Evolutionary conservation across 768 basidiomycete species (phyloP).

Genomic region (Coprinopsis cinerea): DNA sequence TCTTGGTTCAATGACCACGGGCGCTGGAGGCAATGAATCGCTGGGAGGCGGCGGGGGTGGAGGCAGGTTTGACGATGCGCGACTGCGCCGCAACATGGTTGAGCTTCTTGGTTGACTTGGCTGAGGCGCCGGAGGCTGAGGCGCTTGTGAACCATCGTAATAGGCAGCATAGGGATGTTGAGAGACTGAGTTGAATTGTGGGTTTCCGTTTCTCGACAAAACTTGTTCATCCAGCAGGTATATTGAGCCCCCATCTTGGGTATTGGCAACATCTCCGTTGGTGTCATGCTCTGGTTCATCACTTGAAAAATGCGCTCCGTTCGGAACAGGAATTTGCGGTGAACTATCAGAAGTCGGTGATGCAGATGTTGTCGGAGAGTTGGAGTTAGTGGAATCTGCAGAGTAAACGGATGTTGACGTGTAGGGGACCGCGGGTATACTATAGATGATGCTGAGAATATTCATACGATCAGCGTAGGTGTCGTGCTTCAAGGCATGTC

Average conservation of each 20-base stretch:
- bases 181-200: slow-evolving; percentile 26
- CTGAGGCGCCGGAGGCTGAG: slow-evolving; percentile 18
- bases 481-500: slow-evolving; percentile 59
- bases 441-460: slow-evolving; percentile 85
- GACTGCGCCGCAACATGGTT: slow-evolving; percentile 39
- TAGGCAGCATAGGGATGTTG: slow-evolving; percentile 51
- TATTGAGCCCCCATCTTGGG: slow-evolving; percentile 33
- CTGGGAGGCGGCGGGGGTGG: slow-evolving; percentile 63
- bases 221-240: slow-evolving; percentile 34
- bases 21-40: slow-evolving; percentile 55
- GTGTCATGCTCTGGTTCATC: slow-evolving; percentile 16
- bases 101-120: slow-evolving; percentile 31
- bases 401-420: slow-evolving; percentile 49
- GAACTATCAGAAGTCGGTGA: slow-evolving; percentile 48
- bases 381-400: slow-evolving; percentile 42
- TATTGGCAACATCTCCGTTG: not conserved
- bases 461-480: slow-evolving; percentile 94
- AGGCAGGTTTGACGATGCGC: slow-evolving; percentile 53
- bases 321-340: slow-evolving; percentile 32
- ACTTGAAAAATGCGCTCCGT: slow-evolving; percentile 24
- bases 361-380: slow-evolving; percentile 40
- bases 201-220: slow-evolving; percentile 21
- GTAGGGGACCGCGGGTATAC: slow-evolving; percentile 72
- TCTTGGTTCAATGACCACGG: slow-evolving; percentile 27
- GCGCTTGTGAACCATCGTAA: slow-evolving; percentile 30